Percentiles rank a stretch among this genome's conserved stretches.
Evolutionary conservation across 345 rosid species (phyloP).

Genomic region (Eucalyptus regnans): DNA sequence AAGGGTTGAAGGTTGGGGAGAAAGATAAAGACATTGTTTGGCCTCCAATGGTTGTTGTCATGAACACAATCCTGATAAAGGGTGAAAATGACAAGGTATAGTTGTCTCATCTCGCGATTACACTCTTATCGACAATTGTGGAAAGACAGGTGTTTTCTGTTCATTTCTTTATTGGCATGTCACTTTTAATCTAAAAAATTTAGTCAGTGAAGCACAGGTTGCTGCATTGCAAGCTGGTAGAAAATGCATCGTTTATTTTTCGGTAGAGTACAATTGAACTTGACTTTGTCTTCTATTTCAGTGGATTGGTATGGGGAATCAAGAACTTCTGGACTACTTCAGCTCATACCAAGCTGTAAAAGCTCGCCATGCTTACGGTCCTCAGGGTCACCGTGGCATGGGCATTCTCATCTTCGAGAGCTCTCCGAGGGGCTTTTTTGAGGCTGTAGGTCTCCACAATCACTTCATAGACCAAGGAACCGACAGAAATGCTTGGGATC

Average conservation of each 20-base stretch:
- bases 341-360: conserved; percentile 45
- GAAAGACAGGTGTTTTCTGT: neutral
- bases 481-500: conserved; percentile 62
- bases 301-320: conserved; percentile 98
- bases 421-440: conserved; percentile 61
- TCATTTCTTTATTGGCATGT: neutral
- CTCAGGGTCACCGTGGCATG: conserved; percentile 94
- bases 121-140: neutral
- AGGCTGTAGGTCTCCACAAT: conserved; percentile 73
- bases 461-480: conserved; percentile 69
- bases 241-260: neutral
- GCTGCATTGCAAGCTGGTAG: neutral
- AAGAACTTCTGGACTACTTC: conserved; percentile 76
- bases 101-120: neutral
- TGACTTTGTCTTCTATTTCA: conserved; percentile 6
- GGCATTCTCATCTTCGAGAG: conserved; percentile 73
- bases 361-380: conserved; percentile 97
- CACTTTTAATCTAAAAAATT: neutral
- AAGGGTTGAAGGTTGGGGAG: conserved; percentile 13
- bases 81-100: conserved; percentile 73
- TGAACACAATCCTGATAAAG: neutral
- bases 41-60: neutral
- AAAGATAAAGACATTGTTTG: neutral
- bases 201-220: neutral
- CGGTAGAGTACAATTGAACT: neutral